Percentiles rank a stretch among this genome's conserved stretches.
phyloP scores from a whole-genome alignment of 73 alveolate species.

The Paramecium primaurelia region DNA sequence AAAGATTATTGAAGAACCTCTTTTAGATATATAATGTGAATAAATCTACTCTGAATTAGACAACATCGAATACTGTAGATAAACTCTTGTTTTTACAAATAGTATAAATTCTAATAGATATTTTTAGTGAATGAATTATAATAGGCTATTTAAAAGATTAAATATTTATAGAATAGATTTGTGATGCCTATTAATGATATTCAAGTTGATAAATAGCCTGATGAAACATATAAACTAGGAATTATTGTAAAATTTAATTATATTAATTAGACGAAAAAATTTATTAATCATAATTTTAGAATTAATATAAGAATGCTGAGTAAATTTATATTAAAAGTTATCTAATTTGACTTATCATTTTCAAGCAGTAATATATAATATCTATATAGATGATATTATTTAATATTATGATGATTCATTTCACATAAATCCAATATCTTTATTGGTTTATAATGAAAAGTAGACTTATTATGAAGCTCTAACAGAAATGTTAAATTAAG shows the following conservation, averaged over 20 bases:
- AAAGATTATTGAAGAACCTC: neutral
- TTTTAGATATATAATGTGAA: neutral
- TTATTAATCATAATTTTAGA: conserved; percentile 12
- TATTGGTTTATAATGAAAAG: neutral
- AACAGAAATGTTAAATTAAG: neutral
- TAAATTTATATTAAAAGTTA: neutral
- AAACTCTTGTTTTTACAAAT: neutral
- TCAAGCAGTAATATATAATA: neutral
- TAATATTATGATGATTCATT: neutral
- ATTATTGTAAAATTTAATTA: neutral
- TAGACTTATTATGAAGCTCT: neutral
- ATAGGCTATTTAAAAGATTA: neutral
- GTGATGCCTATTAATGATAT: neutral
- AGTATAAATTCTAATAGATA: neutral
- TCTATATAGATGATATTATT: neutral
- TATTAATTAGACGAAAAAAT: neutral
- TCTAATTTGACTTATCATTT: neutral
- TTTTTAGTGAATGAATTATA: neutral
- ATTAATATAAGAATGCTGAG: neutral
- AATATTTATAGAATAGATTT: neutral
- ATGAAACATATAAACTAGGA: neutral
- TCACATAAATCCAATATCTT: neutral
- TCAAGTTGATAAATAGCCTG: neutral
- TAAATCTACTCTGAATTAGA: neutral
- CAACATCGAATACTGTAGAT: neutral